phyloP scores from a whole-genome alignment of 805 yeast genomes.

The Kazachstania viticola region DNA sequence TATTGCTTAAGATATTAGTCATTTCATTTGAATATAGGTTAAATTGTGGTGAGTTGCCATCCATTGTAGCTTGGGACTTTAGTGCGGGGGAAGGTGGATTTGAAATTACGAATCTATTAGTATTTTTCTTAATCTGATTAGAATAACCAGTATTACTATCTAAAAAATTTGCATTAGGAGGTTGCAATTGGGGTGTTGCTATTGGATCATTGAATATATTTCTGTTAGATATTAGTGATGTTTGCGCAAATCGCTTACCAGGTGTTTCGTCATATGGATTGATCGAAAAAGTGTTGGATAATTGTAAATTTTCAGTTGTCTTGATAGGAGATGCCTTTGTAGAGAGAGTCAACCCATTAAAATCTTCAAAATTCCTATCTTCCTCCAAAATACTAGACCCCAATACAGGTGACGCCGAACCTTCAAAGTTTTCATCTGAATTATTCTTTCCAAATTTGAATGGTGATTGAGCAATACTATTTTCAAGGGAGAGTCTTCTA shows the following conservation, averaged over 20 bases:
- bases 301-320: conserved; percentile 1
- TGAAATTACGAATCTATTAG: too few species aligned
- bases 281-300: neutral
- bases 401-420: conserved; percentile 5
- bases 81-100: conserved; percentile 37
- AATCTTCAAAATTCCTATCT: neutral
- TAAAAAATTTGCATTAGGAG: too few species aligned
- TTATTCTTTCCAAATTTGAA: neutral
- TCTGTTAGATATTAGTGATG: neutral
- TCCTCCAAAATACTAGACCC: conserved; percentile 3
- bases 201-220: neutral
- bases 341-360: too few species aligned
- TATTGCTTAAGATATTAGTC: neutral
- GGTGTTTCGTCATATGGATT: neutral
- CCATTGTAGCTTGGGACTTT: conserved; percentile 23
- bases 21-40: conserved; percentile 5
- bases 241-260: neutral
- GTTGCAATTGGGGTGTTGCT: neutral
- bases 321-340: too few species aligned
- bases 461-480: neutral
- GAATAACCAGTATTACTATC: too few species aligned
- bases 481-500: conserved; percentile 9
- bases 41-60: conserved; percentile 14
- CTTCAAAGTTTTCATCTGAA: conserved; percentile 1
- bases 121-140: too few species aligned